Conservation (phyloP, 805 yeast genomes). For the Sugiyamaella chiloensis region DNA sequence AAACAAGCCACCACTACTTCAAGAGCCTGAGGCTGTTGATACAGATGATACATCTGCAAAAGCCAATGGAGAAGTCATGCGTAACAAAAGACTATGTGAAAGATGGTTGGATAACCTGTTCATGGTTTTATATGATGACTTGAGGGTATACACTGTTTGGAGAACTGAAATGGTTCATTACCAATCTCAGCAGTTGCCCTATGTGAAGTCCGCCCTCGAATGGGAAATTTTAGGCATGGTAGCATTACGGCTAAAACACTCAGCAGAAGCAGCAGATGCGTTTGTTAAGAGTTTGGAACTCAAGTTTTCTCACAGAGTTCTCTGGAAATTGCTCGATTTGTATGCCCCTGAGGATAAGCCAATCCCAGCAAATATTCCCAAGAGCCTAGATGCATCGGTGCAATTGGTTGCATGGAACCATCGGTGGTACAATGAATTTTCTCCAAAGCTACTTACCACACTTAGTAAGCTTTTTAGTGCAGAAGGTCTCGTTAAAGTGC, state of each 20-base stretch:
- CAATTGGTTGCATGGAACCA: slow-evolving; percentile 95
- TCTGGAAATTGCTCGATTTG: slow-evolving; percentile 67
- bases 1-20: neutral
- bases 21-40: neutral
- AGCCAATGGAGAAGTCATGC: slow-evolving; percentile 22
- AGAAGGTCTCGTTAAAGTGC: slow-evolving; percentile 76
- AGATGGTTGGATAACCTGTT: slow-evolving; percentile 77
- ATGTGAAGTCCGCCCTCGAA: slow-evolving; percentile 74
- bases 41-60: slow-evolving; percentile 2
- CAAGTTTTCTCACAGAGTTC: slow-evolving; percentile 78
- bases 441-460: slow-evolving; percentile 60
- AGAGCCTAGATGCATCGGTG: slow-evolving; percentile 63
- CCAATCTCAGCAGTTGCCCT: slow-evolving; percentile 80
- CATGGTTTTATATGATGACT: slow-evolving; percentile 64
- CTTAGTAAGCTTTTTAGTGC: slow-evolving; percentile 62
- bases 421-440: slow-evolving; percentile 93
- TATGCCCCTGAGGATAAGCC: slow-evolving; percentile 39
- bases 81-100: slow-evolving; percentile 61
- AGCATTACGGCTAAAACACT: slow-evolving; percentile 81
- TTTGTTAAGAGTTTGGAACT: slow-evolving; percentile 66
- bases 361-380: slow-evolving; percentile 8
- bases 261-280: slow-evolving; percentile 83
- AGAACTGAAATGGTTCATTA: slow-evolving; percentile 87
- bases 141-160: slow-evolving; percentile 79
- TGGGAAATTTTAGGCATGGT: slow-evolving; percentile 91